Evolutionary conservation across 495 filamentous ascomycete species (phyloP), one percentile per base, ranked within the genome.

Genomic region (Neurospora sp.): DNA sequence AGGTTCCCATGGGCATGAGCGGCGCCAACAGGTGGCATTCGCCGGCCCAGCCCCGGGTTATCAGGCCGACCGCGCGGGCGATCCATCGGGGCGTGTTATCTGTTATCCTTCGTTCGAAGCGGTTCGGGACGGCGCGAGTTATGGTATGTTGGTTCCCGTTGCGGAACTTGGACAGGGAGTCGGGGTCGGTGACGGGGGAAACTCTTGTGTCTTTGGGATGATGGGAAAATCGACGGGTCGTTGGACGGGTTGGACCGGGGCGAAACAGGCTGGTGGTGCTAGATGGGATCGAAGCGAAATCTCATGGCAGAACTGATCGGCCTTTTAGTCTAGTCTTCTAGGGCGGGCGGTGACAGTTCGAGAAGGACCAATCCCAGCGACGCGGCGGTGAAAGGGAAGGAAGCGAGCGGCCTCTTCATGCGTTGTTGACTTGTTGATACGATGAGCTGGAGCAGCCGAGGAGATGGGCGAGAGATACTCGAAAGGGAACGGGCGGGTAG

Each of bases 11-110:
- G 70, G 12, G 79, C 70, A 74, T 76, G 74, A 9, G 79, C 77
- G 73, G 78, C 75, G 12, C 78, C 76, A 31, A 81, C 76, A 75
- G 81, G 53, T 65, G 53, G 53, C 53, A 65, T 80, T 68, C 81
- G 74, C 61, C 84, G 80, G 71, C 77, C 82, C 70, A 82, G 80
- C 40, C 80, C 77, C 73, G 83, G 76, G 70, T 82, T 83, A 42
- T 81, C 80, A 72, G 82, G 81, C 69, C 83, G 68, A 35, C 81
- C 81, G 76, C 84, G 74, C 69, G 76, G 75, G 69, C 78, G 76
- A 40, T 82, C 80, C 77, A 81, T 79, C 41, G 72, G 22, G 53
- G 6, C 27, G 53, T 35, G 27, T 65, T 65, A 16, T 65, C 12
- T 65, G 8, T 65, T 65, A 65, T 65, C 14, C 27, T 31, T 31